Base-by-base conservation (phyloP, 306 rosid species). In the Geum urbanum region DNA sequence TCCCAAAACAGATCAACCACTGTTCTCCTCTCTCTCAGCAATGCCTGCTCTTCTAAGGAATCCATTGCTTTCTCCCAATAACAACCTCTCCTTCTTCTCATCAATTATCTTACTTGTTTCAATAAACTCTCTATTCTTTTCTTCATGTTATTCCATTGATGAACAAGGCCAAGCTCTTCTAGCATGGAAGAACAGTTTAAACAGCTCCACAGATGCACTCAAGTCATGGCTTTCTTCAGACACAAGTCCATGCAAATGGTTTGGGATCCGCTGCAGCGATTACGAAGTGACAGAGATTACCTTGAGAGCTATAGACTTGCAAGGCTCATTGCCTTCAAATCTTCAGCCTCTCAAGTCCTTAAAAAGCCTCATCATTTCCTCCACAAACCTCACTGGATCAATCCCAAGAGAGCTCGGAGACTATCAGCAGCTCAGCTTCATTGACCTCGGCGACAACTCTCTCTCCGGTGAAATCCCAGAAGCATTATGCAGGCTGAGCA, bases 31-130 rank as follows among this genome's bases (percentile, higher is more conserved):
- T 72, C 73, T 70, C 74, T 84, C 65, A 87, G 78, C 84, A 84
- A 95, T 95, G 99, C 83, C 95, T 94, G 86, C 77, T 80, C 73
- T 24, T 86, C 83, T 82, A 86, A 95, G 92, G 78, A 89, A 78
- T 57, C 77, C 60, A 44, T 65, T 79, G 45, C 78, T 74, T 79
- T 69, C 85, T 80, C 80, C 77, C 72, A 80, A 60, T 73, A 71
- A 37, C 22, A 35, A 13, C 46, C 6, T 83, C 74, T 77, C 37
- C 37, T 32, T 32, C 37, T 32, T 32, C 37, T 32, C 85, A 78
- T 79, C 72, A 78, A 71, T 86, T 68, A 20, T 81, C 69, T 76
- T 88, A 51, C 58, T 87, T 55, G 67, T 84, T 20, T 79, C 76
- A 44, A 40, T 85, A 75, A 82, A 43, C 84, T 63, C 76, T 69